Evolutionary conservation across 177 flowering plant species (phyloP), one percentile per base, ranked within the genome.

Genomic region (Vitis hybrid): DNA sequence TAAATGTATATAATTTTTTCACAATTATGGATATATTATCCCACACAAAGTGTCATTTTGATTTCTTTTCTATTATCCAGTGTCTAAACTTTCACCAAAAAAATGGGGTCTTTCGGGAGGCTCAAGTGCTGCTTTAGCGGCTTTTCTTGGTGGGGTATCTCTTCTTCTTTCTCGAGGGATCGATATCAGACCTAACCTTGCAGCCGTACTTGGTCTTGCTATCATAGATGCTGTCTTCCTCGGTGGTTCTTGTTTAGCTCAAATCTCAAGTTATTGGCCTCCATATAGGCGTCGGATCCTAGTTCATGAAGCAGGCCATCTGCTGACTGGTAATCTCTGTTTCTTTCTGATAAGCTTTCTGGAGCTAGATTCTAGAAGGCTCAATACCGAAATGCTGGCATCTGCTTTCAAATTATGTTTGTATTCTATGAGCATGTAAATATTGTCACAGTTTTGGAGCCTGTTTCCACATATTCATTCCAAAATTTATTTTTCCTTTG

Each of bases 231-330:
- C 97, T 72, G 74, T 91, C 60, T 80, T 89, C 65, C 95, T 94
- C 75, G 98, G 98, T 57, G 98, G 98, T 67, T 74, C 77, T 57
- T 92, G 91, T 77, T 82, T 92, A 73, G 97, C 98, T 64, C 93
- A 86, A 78, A 89, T 94, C 21, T 91, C 97, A 68, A 85, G 95
- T 77, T 84, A 83, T 67, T 94, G 97, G 98, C 98, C 98, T 62
- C 98, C 98, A 56, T 74, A 79, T 69, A 89, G 82, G 80, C 95
- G 93, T 15, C 85, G 97, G 48, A 88, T 94, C 75, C 80, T 94
- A 50, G 97, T 94, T 73, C 98, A 94, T 78, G 98, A 94, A 89
- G 98, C 98, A 50, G 97, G 98, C 19, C 98, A 94, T 84, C 89
- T 94, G 71, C 82, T 94, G 52, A 82, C 87, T 10, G 98, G 98